Evolutionary conservation across 2,329 filamentous ascomycete species (phyloP).

Genomic region (Cadophora gregata): DNA sequence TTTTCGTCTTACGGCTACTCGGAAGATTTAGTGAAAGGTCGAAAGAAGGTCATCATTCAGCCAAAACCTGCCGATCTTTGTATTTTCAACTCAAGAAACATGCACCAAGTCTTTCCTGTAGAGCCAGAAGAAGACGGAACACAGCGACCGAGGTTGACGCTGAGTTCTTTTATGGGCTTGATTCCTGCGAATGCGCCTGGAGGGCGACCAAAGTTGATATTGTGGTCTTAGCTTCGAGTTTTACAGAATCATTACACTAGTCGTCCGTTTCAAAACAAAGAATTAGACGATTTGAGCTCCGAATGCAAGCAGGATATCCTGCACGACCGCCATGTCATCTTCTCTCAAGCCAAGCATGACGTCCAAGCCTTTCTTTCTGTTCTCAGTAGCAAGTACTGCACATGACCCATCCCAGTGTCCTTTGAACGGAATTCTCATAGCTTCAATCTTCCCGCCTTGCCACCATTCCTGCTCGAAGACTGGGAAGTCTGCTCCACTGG

Average conservation of each 20-base stretch:
- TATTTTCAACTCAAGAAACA: slow-evolving; percentile 5
- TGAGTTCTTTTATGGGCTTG: slow-evolving; percentile 15
- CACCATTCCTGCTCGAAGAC: slow-evolving; percentile 11
- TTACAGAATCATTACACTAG: background rate
- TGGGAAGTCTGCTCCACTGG: slow-evolving; percentile 3
- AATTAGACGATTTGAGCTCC: background rate
- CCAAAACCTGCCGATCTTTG: slow-evolving; percentile 10
- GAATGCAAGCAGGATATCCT: slow-evolving; percentile 5
- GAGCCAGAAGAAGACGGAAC: slow-evolving; percentile 8
- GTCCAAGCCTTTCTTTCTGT: background rate
- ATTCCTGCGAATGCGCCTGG: background rate
- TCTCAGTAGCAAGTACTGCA: background rate
- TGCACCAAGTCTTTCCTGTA: slow-evolving; percentile 9
- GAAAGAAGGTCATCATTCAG: slow-evolving; percentile 12
- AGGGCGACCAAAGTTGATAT: slow-evolving; percentile 8
- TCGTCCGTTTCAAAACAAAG: background rate
- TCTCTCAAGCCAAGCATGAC: background rate
- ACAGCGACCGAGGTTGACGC: slow-evolving; percentile 6
- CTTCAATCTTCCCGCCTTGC: background rate
- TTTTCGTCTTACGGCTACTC: slow-evolving; percentile 7
- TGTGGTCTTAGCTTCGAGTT: slow-evolving; percentile 8
- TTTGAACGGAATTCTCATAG: background rate
- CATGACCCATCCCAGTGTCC: background rate
- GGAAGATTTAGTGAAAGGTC: slow-evolving; percentile 4
- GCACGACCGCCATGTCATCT: slow-evolving; percentile 8